phyloP scores from a whole-genome alignment of 495 filamentous ascomycete species.

The Trichoderma gamsii region DNA sequence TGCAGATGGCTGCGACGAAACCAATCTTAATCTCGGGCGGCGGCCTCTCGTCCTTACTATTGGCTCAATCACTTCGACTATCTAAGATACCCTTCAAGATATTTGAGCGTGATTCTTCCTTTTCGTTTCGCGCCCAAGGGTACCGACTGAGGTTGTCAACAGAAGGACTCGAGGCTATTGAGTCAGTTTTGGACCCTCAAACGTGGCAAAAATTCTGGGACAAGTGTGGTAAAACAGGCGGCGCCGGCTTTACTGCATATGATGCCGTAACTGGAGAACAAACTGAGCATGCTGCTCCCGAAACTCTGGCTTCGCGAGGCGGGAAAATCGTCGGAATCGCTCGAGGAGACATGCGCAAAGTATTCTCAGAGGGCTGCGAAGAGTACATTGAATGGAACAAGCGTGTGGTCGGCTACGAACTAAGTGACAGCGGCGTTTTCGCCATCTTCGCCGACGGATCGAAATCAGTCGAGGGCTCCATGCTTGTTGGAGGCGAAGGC shows the following conservation, averaged over 20 bases:
- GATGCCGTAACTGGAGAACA: conserved; percentile 41
- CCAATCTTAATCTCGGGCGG: conserved; percentile 51
- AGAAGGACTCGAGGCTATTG: conserved; percentile 47
- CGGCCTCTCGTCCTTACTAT: conserved; percentile 45
- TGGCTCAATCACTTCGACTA: conserved; percentile 43
- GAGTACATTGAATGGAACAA: conserved; percentile 39
- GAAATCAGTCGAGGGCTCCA: conserved; percentile 42
- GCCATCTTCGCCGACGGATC: conserved; percentile 45
- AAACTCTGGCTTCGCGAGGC: conserved; percentile 35
- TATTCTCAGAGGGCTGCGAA: conserved; percentile 45
- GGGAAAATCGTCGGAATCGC: conserved; percentile 48
- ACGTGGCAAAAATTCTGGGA: conserved; percentile 46
- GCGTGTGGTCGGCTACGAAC: conserved; percentile 43
- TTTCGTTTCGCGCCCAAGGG: conserved; percentile 47
- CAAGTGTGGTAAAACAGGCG: conserved; percentile 46
- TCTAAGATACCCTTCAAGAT: conserved; percentile 45
- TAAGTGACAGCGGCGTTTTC: conserved; percentile 38
- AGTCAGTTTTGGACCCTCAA: conserved; percentile 42
- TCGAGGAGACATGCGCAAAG: conserved; percentile 43
- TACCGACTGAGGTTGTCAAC: conserved; percentile 49
- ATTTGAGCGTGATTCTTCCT: conserved; percentile 45
- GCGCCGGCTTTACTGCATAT: conserved; percentile 36
- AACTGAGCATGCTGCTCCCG: conserved; percentile 19
- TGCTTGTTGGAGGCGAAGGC: conserved; percentile 47
- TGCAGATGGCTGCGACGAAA: conserved; percentile 22